A percentile compares a stretch with the other conserved stretches of the same genome.
Evolutionary conservation across 2,329 filamentous ascomycete genomes (phyloP).

Genomic region (Colletotrichum euphorbiae): DNA sequence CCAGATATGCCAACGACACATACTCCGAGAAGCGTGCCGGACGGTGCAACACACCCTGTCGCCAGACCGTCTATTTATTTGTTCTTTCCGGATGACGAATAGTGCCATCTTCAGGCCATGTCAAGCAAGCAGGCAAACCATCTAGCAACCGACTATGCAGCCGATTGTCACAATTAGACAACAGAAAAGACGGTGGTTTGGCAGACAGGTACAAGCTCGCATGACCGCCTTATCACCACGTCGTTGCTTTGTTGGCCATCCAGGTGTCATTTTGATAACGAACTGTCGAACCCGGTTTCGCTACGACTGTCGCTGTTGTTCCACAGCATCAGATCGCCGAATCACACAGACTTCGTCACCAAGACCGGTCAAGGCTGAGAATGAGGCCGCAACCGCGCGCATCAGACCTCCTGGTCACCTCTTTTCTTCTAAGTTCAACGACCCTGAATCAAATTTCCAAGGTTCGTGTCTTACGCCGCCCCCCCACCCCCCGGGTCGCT

Average conservation of each 20-base stretch:
- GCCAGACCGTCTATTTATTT: slow-evolving; percentile 16
- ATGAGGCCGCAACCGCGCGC: slow-evolving; percentile 11
- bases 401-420: slow-evolving; percentile 7
- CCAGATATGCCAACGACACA: slow-evolving; percentile 20
- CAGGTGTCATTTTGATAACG: slow-evolving; percentile 14
- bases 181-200: neutral
- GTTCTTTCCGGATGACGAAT: slow-evolving; percentile 18
- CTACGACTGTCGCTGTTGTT: slow-evolving; percentile 19
- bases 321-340: slow-evolving; percentile 2
- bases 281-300: slow-evolving; percentile 11
- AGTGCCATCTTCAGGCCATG: slow-evolving; percentile 17
- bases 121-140: slow-evolving; percentile 14
- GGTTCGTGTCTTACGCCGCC: neutral
- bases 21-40: slow-evolving; percentile 21
- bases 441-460: slow-evolving; percentile 15
- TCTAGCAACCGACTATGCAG: slow-evolving; percentile 1
- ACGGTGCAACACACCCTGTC: slow-evolving; percentile 28
- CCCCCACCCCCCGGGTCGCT: slow-evolving; percentile 1
- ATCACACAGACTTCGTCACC: slow-evolving; percentile 12
- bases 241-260: slow-evolving; percentile 19
- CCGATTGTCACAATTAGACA: slow-evolving; percentile 19
- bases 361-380: neutral
- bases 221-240: slow-evolving; percentile 17
- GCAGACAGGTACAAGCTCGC: slow-evolving; percentile 14
- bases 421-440: slow-evolving; percentile 15